These are phyloP conservation scores for Ploettnerulaceae sp. DNA, from an alignment of 2,329 filamentous ascomycete species.

Conservation along the genomic window DNA sequence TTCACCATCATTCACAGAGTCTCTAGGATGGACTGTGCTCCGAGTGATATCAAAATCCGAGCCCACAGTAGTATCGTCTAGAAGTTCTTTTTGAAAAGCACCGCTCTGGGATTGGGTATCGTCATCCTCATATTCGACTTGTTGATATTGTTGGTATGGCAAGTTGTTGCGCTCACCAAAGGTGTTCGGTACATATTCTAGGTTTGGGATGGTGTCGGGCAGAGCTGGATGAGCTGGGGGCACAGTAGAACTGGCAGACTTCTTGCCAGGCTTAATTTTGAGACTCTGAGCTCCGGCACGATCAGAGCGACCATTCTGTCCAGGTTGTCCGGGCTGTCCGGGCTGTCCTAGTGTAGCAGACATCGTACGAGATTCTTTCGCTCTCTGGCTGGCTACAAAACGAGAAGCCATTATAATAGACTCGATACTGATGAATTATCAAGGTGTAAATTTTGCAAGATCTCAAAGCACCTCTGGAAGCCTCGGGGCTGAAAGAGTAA, in stretches of 20 bases:
- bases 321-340: neutral
- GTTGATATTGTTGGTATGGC: neutral
- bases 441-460: too few relatives aligned
- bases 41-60: slow-evolving; percentile 10
- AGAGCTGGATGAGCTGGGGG: neutral
- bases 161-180: neutral
- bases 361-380: neutral
- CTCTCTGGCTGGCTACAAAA: neutral
- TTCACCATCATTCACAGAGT: neutral
- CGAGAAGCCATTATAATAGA: neutral
- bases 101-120: neutral
- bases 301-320: slow-evolving; percentile 1
- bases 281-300: neutral
- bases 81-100: neutral
- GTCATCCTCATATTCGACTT: neutral
- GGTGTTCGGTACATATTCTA: neutral
- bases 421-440: too few relatives aligned
- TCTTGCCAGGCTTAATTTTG: neutral
- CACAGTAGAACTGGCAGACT: neutral
- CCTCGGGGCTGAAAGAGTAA: too few relatives aligned
- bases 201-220: too few relatives aligned
- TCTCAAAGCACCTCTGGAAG: too few relatives aligned
- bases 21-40: slow-evolving; percentile 4
- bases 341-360: neutral
- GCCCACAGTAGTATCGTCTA: slow-evolving; percentile 9